A percentile compares a stretch with the other conserved stretches of the same genome.
Evolutionary conservation across 305 asterid genomes (phyloP).

Genomic region (Lippia alba): DNA sequence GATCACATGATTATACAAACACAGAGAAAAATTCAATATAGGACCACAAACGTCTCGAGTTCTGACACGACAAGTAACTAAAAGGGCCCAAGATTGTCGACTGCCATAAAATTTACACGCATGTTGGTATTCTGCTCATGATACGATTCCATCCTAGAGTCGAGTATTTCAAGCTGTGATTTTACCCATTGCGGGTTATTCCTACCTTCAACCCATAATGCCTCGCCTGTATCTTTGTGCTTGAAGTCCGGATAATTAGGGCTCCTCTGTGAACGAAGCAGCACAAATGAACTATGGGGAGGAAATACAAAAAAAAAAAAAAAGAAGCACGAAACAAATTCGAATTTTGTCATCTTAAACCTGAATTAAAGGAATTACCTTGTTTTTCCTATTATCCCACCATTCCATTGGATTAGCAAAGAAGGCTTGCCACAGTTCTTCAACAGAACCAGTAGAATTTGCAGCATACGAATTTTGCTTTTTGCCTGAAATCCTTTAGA

Average conservation of each 20-base stretch:
- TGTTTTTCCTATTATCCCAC: conserved; percentile 98
- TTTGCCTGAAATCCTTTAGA: conserved; percentile 51
- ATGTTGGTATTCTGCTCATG: conserved; percentile 60
- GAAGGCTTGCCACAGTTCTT: conserved; percentile 96
- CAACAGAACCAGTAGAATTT: conserved; percentile 64
- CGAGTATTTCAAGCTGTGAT: conserved; percentile 83
- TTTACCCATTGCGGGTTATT: conserved; percentile 88
- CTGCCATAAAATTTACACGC: conserved; percentile 54
- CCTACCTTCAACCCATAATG: conserved; percentile 90
- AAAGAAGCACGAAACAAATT: too few relatives aligned
- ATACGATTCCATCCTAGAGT: conserved; percentile 72
- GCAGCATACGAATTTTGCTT: conserved; percentile 50
- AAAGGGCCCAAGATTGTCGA: conserved; percentile 61
- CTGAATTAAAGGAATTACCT: conserved; percentile 50
- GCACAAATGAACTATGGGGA: background rate
- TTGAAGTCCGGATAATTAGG: conserved; percentile 96
- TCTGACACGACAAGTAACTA: conserved; percentile 38
- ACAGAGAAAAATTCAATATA: background rate
- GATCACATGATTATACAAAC: conserved; percentile 23
- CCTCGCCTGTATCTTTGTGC: conserved; percentile 96
- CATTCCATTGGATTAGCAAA: conserved; percentile 91
- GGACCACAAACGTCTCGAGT: conserved; percentile 12
- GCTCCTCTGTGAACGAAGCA: conserved; percentile 63
- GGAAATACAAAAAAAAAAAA: background rate
- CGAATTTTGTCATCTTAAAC: background rate